phyloP scores from a whole-genome alignment of 306 rosid species.

The Inga leiocalycina region DNA sequence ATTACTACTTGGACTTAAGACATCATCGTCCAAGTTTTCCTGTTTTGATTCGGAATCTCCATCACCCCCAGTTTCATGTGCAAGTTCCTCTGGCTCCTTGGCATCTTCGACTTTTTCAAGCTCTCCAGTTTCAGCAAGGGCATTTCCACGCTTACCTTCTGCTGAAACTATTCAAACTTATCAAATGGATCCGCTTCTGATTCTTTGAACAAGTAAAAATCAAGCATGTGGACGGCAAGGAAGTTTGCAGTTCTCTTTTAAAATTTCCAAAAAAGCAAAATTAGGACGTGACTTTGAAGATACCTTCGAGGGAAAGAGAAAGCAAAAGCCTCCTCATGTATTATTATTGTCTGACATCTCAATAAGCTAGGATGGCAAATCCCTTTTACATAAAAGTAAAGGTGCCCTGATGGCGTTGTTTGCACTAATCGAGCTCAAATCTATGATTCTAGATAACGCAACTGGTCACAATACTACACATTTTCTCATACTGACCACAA shows the following conservation, averaged over 20 bases:
- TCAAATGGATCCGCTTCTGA: conserved; percentile 10
- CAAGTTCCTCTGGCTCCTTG: conserved; percentile 58
- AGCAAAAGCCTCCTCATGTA: background rate
- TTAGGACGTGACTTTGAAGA: conserved; percentile 4
- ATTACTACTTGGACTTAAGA: conserved; percentile 33
- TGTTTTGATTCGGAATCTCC: conserved; percentile 57
- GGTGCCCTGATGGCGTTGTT: background rate
- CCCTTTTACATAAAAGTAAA: background rate
- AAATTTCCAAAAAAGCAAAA: conserved; percentile 7
- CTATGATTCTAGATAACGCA: conserved; percentile 8
- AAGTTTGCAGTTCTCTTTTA: background rate
- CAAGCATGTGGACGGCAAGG: background rate
- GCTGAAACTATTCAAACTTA: conserved; percentile 37
- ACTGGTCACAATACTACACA: background rate
- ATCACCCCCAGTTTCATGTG: conserved; percentile 45
- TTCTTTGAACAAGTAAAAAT: conserved; percentile 5
- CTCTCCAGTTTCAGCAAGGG: conserved; percentile 49
- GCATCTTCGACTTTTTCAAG: conserved; percentile 57
- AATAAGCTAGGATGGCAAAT: conserved; percentile 7
- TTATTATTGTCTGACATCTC: conserved; percentile 9
- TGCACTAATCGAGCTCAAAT: background rate
- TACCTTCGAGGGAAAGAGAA: conserved; percentile 3
- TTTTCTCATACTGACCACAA: conserved; percentile 2
- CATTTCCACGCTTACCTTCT: conserved; percentile 50
- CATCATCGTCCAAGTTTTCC: conserved; percentile 46